Percentiles rank a stretch among this genome's conserved stretches.
Conservation (phyloP, 2,329 filamentous ascomycete genomes). For the Laburnicola sp. region DNA sequence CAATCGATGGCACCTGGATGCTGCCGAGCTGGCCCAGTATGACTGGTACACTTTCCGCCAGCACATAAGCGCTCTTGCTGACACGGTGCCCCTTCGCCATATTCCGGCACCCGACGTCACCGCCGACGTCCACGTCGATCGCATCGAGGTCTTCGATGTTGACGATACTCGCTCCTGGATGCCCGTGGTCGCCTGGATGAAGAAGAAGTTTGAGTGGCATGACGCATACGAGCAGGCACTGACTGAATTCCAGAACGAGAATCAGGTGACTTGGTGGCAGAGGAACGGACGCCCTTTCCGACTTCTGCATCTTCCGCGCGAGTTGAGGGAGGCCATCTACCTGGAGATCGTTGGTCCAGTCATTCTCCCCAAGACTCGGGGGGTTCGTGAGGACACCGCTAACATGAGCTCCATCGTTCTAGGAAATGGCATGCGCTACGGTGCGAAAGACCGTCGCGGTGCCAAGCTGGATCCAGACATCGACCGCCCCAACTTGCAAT, state of each 20-base stretch:
- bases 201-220: constrained; percentile 13
- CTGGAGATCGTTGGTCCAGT: constrained; percentile 16
- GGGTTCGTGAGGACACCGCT: neutral
- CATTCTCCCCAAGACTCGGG: constrained; percentile 10
- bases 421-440: constrained; percentile 8
- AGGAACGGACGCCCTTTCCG: constrained; percentile 15
- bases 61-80: neutral
- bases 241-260: constrained; percentile 12
- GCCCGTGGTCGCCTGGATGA: constrained; percentile 14
- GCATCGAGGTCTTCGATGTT: constrained; percentile 3
- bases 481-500: neutral
- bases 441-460: neutral
- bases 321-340: constrained; percentile 19
- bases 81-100: constrained; percentile 2
- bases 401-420: constrained; percentile 4
- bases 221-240: constrained; percentile 11
- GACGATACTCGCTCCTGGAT: constrained; percentile 3
- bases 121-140: neutral
- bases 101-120: neutral
- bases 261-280: constrained; percentile 21
- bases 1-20: neutral
- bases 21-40: neutral
- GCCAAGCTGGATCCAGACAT: constrained; percentile 15
- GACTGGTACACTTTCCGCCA: constrained; percentile 9
- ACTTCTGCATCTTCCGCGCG: constrained; percentile 16